These are phyloP conservation scores for Agaricus bisporus DNA, from an alignment of 768 basidiomycete genomes.

Conservation along the genomic window DNA sequence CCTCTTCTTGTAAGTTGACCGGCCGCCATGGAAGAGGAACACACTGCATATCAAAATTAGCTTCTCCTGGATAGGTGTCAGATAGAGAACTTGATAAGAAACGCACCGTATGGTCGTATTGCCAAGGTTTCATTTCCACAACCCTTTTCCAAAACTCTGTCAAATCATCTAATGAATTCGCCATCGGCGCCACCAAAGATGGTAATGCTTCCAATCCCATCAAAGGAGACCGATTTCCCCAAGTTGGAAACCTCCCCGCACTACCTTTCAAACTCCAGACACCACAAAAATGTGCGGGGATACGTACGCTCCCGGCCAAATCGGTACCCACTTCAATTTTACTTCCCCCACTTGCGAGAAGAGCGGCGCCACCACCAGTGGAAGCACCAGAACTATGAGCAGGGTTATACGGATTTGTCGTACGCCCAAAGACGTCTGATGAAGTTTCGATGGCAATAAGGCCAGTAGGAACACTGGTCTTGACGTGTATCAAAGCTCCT, in stretches of 20 bases:
- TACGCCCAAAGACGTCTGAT: constrained; percentile 58
- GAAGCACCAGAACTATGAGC: constrained; percentile 55
- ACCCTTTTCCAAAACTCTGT: constrained; percentile 62
- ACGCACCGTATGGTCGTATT: constrained; percentile 54
- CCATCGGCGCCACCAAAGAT: constrained; percentile 53
- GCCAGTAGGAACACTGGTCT: constrained; percentile 56
- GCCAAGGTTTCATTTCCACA: constrained; percentile 57
- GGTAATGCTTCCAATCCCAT: constrained; percentile 54
- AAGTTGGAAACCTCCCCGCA: constrained; percentile 47
- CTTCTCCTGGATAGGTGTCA: constrained; percentile 11
- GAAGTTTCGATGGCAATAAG: constrained; percentile 49
- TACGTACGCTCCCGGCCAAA: constrained; percentile 66
- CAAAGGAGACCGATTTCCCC: constrained; percentile 40
- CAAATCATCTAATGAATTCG: constrained; percentile 53
- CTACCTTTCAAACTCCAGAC: constrained; percentile 61
- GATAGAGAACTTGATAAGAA: constrained; percentile 12
- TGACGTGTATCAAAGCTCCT: constrained; percentile 58
- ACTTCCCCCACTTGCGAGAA: constrained; percentile 58
- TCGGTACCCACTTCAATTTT: constrained; percentile 71
- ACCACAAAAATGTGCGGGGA: constrained; percentile 71
- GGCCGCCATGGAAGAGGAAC: constrained; percentile 44
- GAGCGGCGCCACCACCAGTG: constrained; percentile 63
- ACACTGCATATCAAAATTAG: constrained; percentile 26
- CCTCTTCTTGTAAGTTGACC: constrained; percentile 40
- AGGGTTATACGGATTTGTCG: constrained; percentile 56